Percentiles rank a stretch among this genome's conserved stretches.
These are phyloP conservation scores for Calocybe indica DNA, from an alignment of 768 basidiomycete genomes.

Conservation along the genomic window DNA sequence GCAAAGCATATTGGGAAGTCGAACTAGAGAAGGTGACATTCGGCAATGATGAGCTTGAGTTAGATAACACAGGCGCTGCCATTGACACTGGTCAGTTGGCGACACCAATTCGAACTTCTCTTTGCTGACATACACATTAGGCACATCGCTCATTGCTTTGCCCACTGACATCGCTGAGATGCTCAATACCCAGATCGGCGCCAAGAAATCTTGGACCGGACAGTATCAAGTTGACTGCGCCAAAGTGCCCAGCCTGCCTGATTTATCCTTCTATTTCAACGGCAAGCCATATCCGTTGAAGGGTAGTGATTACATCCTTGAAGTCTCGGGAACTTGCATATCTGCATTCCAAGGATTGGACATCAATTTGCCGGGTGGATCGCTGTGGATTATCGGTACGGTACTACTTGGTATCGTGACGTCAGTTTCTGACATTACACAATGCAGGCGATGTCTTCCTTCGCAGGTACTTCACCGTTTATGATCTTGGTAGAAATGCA, in stretches of 20 bases:
- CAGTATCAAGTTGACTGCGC: constrained; percentile 90
- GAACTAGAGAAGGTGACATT: constrained; percentile 85
- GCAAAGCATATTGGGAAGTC: constrained; percentile 98
- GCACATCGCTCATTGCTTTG: constrained; percentile 90
- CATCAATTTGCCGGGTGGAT: constrained; percentile 72
- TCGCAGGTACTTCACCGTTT: constrained; percentile 89
- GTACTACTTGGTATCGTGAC: not conserved
- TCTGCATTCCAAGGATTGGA: constrained; percentile 91
- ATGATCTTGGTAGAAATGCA: constrained; percentile 70
- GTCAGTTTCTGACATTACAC: not conserved
- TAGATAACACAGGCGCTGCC: constrained; percentile 91
- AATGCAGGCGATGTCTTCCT: constrained; percentile 79
- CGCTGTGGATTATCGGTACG: constrained; percentile 88
- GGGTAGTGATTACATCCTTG: constrained; percentile 83
- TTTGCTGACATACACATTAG: constrained; percentile 52
- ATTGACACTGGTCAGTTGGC: constrained; percentile 69
- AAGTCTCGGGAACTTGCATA: constrained; percentile 90
- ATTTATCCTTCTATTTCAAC: constrained; percentile 76
- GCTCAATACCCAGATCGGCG: constrained; percentile 94
- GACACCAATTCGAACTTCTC: constrained; percentile 4
- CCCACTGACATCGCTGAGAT: constrained; percentile 96
- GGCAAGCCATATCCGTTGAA: constrained; percentile 77
- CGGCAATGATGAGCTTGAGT: constrained; percentile 81
- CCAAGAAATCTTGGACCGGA: constrained; percentile 92
- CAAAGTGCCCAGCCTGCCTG: constrained; percentile 79